These are phyloP conservation scores for Nannochloropsis gaditana DNA, from an alignment of 108 stramenopile genomes.

Conservation along the genomic window DNA sequence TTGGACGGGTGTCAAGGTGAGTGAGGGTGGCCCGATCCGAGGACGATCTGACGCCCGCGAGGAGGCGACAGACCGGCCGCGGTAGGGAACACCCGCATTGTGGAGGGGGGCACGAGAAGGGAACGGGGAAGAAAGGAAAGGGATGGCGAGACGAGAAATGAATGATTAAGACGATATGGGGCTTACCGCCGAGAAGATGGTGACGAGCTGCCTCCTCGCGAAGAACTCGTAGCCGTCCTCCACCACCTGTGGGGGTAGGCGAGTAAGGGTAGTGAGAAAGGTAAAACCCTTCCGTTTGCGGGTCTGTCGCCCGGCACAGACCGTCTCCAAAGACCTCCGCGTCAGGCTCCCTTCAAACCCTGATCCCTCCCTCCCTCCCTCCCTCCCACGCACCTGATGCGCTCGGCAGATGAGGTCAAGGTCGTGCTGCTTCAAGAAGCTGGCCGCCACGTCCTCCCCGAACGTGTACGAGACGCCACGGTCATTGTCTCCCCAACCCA, in stretches of 20 bases:
- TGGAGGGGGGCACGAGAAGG: neutral
- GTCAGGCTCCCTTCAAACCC: no score
- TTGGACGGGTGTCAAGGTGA: neutral
- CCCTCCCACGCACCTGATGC: constrained; percentile 74
- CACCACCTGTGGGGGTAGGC: constrained; percentile 73
- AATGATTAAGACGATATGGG: neutral
- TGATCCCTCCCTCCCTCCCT: neutral
- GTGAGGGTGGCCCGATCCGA: neutral
- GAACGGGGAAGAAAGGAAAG: neutral
- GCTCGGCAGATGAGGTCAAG: constrained; percentile 98
- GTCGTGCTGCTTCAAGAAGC: constrained; percentile 94
- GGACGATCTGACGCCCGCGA: neutral
- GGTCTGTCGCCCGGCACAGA: neutral
- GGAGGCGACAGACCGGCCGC: neutral
- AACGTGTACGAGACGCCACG: constrained; percentile 97
- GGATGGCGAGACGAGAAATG: neutral
- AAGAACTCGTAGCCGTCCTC: constrained; percentile 99
- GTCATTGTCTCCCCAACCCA: constrained; percentile 99
- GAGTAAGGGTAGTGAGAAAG: neutral
- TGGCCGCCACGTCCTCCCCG: constrained; percentile 97
- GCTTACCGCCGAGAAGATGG: constrained; percentile 80
- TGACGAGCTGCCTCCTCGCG: constrained; percentile 94
- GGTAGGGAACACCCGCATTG: neutral
- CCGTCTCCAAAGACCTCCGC: neutral
- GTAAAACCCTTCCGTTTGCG: neutral